Percentiles rank a stretch among this genome's conserved stretches.
phyloP scores from a whole-genome alignment of 1,284 basidiomycete genomes.

The Malassezia furfur region DNA sequence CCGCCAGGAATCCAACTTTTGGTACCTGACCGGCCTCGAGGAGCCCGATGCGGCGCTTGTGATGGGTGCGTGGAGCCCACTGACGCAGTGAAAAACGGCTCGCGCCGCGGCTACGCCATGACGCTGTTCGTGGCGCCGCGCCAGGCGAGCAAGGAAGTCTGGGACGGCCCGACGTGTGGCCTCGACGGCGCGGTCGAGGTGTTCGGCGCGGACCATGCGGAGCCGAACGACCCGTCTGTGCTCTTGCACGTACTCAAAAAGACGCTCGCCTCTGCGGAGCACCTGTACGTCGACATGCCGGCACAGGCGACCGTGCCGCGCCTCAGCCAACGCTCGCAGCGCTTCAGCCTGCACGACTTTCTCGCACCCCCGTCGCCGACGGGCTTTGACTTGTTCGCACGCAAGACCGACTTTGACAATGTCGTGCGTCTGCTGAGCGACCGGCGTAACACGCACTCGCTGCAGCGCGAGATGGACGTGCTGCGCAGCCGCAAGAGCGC shows the following conservation, averaged over 20 bases:
- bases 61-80: slow-evolving; percentile 38
- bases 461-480: slow-evolving; percentile 31
- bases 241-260: slow-evolving; percentile 31
- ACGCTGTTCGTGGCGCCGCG: slow-evolving; percentile 67
- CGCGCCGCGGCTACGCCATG: slow-evolving; percentile 70
- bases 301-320: slow-evolving; percentile 29
- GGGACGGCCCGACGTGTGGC: slow-evolving; percentile 70
- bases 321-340: slow-evolving; percentile 10
- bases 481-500: slow-evolving; percentile 34
- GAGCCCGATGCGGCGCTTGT: slow-evolving; percentile 84
- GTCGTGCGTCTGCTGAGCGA: slow-evolving; percentile 38
- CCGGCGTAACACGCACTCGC: slow-evolving; percentile 31
- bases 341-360: slow-evolving; percentile 36
- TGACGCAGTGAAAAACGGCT: slow-evolving; percentile 4
- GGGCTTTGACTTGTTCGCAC: slow-evolving; percentile 33
- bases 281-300: slow-evolving; percentile 43
- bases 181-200: slow-evolving; percentile 35
- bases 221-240: slow-evolving; percentile 29
- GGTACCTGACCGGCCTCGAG: slow-evolving; percentile 61
- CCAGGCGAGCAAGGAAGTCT: slow-evolving; percentile 69
- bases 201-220: slow-evolving; percentile 45
- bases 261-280: slow-evolving; percentile 25
- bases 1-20: slow-evolving; percentile 57
- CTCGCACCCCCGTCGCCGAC: slow-evolving; percentile 35
- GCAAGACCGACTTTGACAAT: slow-evolving; percentile 43